A percentile compares a stretch with the other conserved stretches of the same genome.
phyloP scores from a whole-genome alignment of 2,329 filamentous ascomycete species.

The Fusarium annulatum region DNA sequence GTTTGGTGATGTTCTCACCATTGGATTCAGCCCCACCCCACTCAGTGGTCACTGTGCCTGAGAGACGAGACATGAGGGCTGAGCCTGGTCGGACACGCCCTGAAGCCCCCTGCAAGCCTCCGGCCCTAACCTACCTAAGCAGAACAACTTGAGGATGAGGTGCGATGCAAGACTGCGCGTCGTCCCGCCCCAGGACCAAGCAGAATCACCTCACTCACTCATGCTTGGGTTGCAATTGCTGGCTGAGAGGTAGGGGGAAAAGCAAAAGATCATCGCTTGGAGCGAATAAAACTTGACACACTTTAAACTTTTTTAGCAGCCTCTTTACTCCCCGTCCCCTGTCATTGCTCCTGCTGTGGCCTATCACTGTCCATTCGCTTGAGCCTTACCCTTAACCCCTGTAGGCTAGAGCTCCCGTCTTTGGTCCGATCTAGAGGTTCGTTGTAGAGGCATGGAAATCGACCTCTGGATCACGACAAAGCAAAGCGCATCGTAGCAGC shows the following conservation, averaged over 20 bases:
- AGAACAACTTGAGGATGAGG: background rate
- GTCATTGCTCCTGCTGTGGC: background rate
- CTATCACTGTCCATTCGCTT: constrained; percentile 8
- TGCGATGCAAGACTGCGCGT: constrained; percentile 4
- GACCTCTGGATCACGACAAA: constrained; percentile 12
- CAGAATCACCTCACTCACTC: background rate
- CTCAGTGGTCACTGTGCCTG: background rate
- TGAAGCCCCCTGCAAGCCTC: background rate
- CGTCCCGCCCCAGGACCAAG: constrained; percentile 6
- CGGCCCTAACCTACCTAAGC: background rate
- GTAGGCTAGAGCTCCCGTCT: constrained; percentile 33
- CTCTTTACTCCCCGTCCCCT: background rate
- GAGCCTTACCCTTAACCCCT: constrained; percentile 29
- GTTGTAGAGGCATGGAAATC: constrained; percentile 40
- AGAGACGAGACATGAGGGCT: background rate
- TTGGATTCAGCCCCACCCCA: background rate
- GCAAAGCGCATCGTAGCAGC: background rate
- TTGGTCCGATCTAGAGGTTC: constrained; percentile 44
- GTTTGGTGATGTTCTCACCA: background rate
- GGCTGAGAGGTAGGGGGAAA: background rate
- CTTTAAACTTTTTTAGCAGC: constrained; percentile 4
- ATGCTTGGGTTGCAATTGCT: constrained; percentile 12
- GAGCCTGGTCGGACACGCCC: constrained; percentile 10
- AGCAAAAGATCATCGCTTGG: background rate
- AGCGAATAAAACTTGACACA: background rate